Percentiles rank a stretch among this genome's conserved stretches.
These are phyloP conservation scores for Scortechinia acanthostroma DNA, from an alignment of 2,329 filamentous ascomycete genomes.

Conservation along the genomic window DNA sequence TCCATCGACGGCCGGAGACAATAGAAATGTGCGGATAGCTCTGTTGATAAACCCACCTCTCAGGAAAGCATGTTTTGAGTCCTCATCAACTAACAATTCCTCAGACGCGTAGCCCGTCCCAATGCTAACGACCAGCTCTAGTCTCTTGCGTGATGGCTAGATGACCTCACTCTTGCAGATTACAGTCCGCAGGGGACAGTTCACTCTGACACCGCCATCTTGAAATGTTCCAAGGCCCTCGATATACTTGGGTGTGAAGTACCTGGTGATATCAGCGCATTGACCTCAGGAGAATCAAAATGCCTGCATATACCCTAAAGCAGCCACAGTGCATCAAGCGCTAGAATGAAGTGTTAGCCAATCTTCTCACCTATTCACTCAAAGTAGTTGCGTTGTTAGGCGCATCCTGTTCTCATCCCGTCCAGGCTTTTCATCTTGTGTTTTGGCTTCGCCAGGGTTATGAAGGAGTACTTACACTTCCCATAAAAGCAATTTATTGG, in stretches of 20 bases:
- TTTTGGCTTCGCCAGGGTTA: no score
- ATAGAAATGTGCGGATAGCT: background rate
- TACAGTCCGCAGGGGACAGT: background rate
- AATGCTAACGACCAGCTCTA: background rate
- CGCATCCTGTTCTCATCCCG: no score
- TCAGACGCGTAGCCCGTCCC: background rate
- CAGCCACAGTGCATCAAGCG: background rate
- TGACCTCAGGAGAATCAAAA: background rate
- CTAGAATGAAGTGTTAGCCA: background rate
- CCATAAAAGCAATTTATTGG: background rate
- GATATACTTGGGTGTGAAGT: background rate
- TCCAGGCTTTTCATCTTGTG: no score
- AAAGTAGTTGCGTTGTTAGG: no score
- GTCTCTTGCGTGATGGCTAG: background rate
- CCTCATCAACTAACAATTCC: background rate
- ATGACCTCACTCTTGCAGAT: background rate
- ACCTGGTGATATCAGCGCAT: background rate
- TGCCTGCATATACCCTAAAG: no score
- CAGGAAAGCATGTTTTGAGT: background rate
- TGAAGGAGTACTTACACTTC: background rate
- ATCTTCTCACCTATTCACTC: background rate
- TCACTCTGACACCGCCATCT: background rate
- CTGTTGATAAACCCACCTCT: background rate
- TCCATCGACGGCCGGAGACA: background rate
- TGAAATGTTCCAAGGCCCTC: background rate